Conservation (phyloP, 1,139 yeast species). For the Geotrichum cucujoidarum region DNA sequence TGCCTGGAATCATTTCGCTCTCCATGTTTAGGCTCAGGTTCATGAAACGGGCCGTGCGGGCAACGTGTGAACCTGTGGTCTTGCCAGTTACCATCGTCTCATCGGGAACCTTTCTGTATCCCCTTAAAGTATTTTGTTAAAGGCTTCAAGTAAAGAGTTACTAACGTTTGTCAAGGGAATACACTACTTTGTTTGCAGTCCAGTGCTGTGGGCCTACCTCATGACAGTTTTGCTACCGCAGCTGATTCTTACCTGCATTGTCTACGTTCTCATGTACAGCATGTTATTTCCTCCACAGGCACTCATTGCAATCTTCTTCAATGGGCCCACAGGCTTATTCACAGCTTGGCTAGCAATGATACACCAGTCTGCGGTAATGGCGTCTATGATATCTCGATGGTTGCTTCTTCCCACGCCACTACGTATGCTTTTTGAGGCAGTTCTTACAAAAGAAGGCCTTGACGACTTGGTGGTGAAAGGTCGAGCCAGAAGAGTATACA, state of each 20-base stretch:
- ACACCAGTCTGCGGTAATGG: constrained; percentile 49
- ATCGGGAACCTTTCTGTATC: constrained; percentile 33
- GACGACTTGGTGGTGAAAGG: constrained; percentile 48
- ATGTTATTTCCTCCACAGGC: constrained; percentile 49
- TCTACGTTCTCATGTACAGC: constrained; percentile 42
- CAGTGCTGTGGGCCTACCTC: constrained; percentile 51
- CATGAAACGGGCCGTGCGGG: constrained; percentile 10
- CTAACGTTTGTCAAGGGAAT: constrained; percentile 41
- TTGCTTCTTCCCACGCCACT: constrained; percentile 57
- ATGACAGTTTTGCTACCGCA: constrained; percentile 49
- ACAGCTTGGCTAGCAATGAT: constrained; percentile 52
- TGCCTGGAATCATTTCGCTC: constrained; percentile 2
- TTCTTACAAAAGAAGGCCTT: constrained; percentile 47
- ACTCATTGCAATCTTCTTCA: constrained; percentile 43
- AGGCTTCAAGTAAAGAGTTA: neutral
- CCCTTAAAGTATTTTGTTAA: constrained; percentile 22
- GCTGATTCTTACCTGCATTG: constrained; percentile 41
- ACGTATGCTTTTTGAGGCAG: constrained; percentile 50
- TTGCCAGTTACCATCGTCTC: constrained; percentile 27
- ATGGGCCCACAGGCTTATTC: constrained; percentile 52
- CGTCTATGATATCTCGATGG: constrained; percentile 47
- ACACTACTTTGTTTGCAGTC: constrained; percentile 43
- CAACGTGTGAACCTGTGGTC: constrained; percentile 23
- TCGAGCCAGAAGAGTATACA: constrained; percentile 40
- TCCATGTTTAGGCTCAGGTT: constrained; percentile 6